Percentiles rank a stretch among this genome's conserved stretches.
These are phyloP conservation scores for Cryptococcus floricola DNA, from an alignment of 1,284 basidiomycete species.

Conservation along the genomic window DNA sequence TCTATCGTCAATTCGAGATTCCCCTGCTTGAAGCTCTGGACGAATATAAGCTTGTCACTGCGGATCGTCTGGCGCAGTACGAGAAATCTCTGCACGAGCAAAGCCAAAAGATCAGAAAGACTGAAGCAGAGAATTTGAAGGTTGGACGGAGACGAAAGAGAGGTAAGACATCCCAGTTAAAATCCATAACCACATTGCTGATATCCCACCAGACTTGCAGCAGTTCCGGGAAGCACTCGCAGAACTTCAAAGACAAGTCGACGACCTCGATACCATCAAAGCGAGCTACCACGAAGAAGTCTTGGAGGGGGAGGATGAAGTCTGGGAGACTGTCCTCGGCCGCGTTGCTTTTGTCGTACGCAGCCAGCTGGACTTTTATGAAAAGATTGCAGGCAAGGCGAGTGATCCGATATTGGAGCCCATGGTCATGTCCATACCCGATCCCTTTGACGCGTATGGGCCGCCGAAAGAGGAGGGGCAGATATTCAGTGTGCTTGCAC, in stretches of 20 bases:
- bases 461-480: conserved; percentile 81
- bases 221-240: conserved; percentile 77
- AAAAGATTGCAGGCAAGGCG: conserved; percentile 61
- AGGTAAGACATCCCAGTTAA: conserved; percentile 55
- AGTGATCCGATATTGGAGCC: conserved; percentile 86
- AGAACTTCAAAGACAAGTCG: conserved; percentile 78
- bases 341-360: conserved; percentile 58
- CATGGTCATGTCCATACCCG: conserved; percentile 81
- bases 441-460: conserved; percentile 89
- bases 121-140: conserved; percentile 83
- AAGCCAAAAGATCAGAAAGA: conserved; percentile 78
- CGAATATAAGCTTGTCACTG: conserved; percentile 56
- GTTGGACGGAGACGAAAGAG: conserved; percentile 64
- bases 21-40: conserved; percentile 80
- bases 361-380: conserved; percentile 49
- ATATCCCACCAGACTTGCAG: conserved; percentile 62
- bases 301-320: conserved; percentile 82
- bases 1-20: conserved; percentile 86
- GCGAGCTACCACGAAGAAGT: conserved; percentile 62
- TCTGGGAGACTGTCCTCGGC: conserved; percentile 82
- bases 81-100: conserved; percentile 74
- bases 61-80: conserved; percentile 72
- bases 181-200: neutral
- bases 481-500: conserved; percentile 86
- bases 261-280: conserved; percentile 46